Evolutionary conservation across 2,329 filamentous ascomycete genomes (phyloP).

Genomic region (Volutella citrinella): DNA sequence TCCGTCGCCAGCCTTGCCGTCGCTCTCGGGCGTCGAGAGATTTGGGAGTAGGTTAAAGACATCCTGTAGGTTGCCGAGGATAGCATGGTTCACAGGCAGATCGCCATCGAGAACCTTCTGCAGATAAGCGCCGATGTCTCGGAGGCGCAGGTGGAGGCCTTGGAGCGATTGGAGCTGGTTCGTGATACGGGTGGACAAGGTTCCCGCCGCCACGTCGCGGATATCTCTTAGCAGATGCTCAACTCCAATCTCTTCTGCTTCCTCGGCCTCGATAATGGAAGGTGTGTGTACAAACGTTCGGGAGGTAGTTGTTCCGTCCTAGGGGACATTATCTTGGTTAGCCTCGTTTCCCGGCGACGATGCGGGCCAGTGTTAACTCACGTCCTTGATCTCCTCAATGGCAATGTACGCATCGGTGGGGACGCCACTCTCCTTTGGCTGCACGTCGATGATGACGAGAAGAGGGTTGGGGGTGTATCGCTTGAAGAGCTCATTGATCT

Average conservation of each 20-base stretch:
- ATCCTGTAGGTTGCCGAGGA: slow-evolving; percentile 97
- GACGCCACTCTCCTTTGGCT: slow-evolving; percentile 95
- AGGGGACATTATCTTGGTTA: slow-evolving; percentile 9
- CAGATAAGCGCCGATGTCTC: slow-evolving; percentile 92
- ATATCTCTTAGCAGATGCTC: slow-evolving; percentile 98
- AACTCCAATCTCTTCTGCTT: slow-evolving; percentile 97
- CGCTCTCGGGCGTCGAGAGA: slow-evolving; percentile 76
- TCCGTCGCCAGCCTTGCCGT: slow-evolving; percentile 58
- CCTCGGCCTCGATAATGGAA: slow-evolving; percentile 97
- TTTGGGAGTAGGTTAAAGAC: slow-evolving; percentile 98
- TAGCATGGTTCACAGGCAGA: slow-evolving; percentile 93
- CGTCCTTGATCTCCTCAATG: slow-evolving; percentile 99
- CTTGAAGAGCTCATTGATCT: slow-evolving; percentile 99
- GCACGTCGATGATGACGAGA: slow-evolving; percentile 96
- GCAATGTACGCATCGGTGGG: slow-evolving; percentile 99
- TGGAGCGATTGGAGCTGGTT: slow-evolving; percentile 97
- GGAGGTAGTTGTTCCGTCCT: slow-evolving; percentile 96
- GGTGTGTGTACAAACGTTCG: slow-evolving; percentile 99
- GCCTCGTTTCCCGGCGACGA: not conserved
- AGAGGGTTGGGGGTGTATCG: slow-evolving; percentile 95
- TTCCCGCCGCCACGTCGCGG: slow-evolving; percentile 94
- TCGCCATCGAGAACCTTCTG: slow-evolving; percentile 93
- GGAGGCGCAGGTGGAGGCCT: slow-evolving; percentile 88
- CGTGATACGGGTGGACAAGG: slow-evolving; percentile 92
- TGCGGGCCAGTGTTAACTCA: slow-evolving; percentile 44